Base-by-base conservation (phyloP, 208 protist genomes). In the Hexamita inflata region DNA sequence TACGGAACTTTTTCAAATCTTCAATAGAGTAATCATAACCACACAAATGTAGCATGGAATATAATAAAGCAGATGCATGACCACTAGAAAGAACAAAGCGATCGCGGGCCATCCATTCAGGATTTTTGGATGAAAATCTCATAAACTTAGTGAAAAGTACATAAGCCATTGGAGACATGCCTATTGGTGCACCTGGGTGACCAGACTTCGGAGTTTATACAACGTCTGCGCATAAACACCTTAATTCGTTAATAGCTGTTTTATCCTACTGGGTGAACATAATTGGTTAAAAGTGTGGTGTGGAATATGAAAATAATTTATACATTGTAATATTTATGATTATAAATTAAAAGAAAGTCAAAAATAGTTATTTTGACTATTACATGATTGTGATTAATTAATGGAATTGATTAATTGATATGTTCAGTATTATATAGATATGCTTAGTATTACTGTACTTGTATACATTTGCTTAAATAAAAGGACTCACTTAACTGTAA, bases 1-100 rank as follows among this genome's bases (percentile, higher is more conserved):
- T 85, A 66, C 95, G 88, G 86, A 98, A 98, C 9, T 86, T 61
- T 83, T 96, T 94, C 13, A 99, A 84, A 76, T 99, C 94, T 13
- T 98, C 92, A 2, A 98, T 77, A n/a, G 85, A 80, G 9, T 98
- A 53, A 59, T 94, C 82, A 84, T 92, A 97, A 39, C 94, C 93
- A 41, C 84, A 77, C 1, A 98, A 84, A 86, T 98, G 93, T 29
- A 98, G 90, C 84, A 98, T 86, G 30, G 83, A 58, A 85, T 99
- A 99, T 68, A 94, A 88, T 34, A 99, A 88, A 29, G 94, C 85
- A 78, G 90, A 98, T 24, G 85, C 96, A 85, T 99, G 96, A n/a
- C 96, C 96, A 81, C 95, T 96, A 41, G 91, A 96, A 19, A 99
- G 86, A 28, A 99, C 88, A 81, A 99, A 99, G 75, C 95, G 89